These are phyloP conservation scores for Lasiodiplodia citricola DNA, from an alignment of 2,329 filamentous ascomycete species.

Conservation along the genomic window DNA sequence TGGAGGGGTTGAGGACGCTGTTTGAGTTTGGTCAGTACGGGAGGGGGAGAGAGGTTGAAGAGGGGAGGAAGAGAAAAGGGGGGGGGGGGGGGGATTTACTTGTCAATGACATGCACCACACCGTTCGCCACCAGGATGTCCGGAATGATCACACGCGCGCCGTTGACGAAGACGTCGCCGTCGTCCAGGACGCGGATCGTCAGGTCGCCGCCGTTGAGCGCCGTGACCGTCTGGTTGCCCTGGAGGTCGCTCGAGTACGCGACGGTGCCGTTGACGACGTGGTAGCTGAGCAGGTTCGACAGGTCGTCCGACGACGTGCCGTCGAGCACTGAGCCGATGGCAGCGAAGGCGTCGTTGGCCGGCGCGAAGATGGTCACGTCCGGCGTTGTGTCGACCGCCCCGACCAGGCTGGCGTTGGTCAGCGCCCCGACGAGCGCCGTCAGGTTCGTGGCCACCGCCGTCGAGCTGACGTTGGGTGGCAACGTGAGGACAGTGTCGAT, in stretches of 20 bases:
- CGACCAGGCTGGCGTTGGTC: conserved; percentile 45
- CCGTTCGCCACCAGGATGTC: conserved; percentile 53
- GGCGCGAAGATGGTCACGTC: conserved; percentile 71
- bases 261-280: conserved; percentile 63
- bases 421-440: conserved; percentile 50
- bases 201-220: conserved; percentile 45
- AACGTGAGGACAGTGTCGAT: conserved; percentile 52
- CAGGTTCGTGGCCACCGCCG: conserved; percentile 43
- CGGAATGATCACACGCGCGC: conserved; percentile 47
- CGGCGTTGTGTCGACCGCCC: conserved; percentile 47
- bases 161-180: conserved; percentile 49
- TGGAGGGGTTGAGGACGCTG: conserved; percentile 61
- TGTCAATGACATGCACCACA: conserved; percentile 60
- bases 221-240: conserved; percentile 43
- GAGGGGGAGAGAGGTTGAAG: neutral
- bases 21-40: neutral
- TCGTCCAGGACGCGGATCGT: conserved; percentile 44
- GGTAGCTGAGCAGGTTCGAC: conserved; percentile 64
- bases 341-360: conserved; percentile 63
- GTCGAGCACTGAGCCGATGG: conserved; percentile 59
- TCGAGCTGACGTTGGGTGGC: conserved; percentile 40
- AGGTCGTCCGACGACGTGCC: conserved; percentile 57
- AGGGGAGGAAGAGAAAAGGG: neutral
- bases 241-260: conserved; percentile 57
- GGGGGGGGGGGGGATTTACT: conserved; percentile 47